phyloP scores from a whole-genome alignment of 1,139 yeast genomes.

The Spathaspora sp. region DNA sequence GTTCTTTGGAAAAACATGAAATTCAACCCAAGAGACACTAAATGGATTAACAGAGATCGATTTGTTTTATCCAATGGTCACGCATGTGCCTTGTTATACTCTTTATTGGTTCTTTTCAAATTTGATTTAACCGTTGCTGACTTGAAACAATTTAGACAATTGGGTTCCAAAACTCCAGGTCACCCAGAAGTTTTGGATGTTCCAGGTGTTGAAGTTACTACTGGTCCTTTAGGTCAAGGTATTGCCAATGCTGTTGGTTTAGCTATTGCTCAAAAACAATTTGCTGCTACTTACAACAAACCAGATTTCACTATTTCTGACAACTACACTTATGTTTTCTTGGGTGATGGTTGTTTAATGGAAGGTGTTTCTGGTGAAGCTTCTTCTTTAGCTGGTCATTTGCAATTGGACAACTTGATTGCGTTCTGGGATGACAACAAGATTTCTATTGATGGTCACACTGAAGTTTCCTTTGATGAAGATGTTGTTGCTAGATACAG shows the following conservation, averaged over 20 bases:
- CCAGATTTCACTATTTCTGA: constrained; percentile 73
- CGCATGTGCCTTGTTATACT: constrained; percentile 89
- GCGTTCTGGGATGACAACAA: constrained; percentile 97
- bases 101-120: constrained; percentile 83
- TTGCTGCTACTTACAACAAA: constrained; percentile 93
- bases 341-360: constrained; percentile 98
- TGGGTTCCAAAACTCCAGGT: constrained; percentile 92
- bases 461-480: constrained; percentile 91
- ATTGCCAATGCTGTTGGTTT: constrained; percentile 94
- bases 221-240: constrained; percentile 99
- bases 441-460: constrained; percentile 95
- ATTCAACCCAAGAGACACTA: constrained; percentile 87
- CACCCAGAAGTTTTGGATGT: constrained; percentile 82
- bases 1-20: constrained; percentile 80
- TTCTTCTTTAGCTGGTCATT: constrained; percentile 92
- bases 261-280: constrained; percentile 91
- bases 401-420: constrained; percentile 90
- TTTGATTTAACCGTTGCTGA: constrained; percentile 82
- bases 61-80: constrained; percentile 96
- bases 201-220: constrained; percentile 95
- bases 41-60: constrained; percentile 94
- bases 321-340: constrained; percentile 73
- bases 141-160: constrained; percentile 87
- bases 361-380: constrained; percentile 98
- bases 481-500: constrained; percentile 83